Base-by-base conservation (phyloP, 23 red algal species). In the Gracilaria vermiculophylla region DNA sequence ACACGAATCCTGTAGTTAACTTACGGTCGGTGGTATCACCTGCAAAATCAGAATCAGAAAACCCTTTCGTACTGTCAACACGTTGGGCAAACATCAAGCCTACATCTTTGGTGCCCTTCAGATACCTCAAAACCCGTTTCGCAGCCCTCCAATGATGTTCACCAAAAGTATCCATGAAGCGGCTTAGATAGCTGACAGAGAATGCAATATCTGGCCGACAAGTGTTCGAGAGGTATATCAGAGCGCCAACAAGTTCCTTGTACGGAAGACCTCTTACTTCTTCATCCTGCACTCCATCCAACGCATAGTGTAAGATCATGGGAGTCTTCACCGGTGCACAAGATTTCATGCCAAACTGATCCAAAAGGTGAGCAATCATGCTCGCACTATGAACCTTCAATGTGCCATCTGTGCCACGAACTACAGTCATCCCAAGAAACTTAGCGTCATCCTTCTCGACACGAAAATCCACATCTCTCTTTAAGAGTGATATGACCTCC, bases 181-280 rank as follows among this genome's bases (percentile, higher is more conserved):
- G 87, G 32, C 43, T 49, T 16, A 91, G 14, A 33, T 3, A 53
- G n/a, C n/a, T 25, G 7, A 53, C 65, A 7, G 87, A 44, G 81
- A 78, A 91, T 13, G 69, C 20, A 56, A 91, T 91, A 53, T 82
- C 74, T 12, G 87, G 87, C 33, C 75, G 50, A 2, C 1, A 53
- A 34, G 74, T 91, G 53, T 69, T 91, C 0, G 53, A 33, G 28
- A 91, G 42, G 60, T 91, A 67, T 8, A 91, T 52, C 12, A 91
- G 44, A 6, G 60, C 27, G 12, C 76, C 44, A 12, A 80, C 56
- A 5, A 76, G 33, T 69, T 87, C 33, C 24, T 61, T 71, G 76
- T n/a, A n/a, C n/a, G 29, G 73, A 1, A 43, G 73, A 25, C 42
- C 3, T 6, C 5, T 32, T 1, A 17, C 16, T 43, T 13, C 44